A percentile compares a stretch with the other conserved stretches of the same genome.
Conservation (phyloP, 2,329 filamentous ascomycete species). For the Botrytis aclada region DNA sequence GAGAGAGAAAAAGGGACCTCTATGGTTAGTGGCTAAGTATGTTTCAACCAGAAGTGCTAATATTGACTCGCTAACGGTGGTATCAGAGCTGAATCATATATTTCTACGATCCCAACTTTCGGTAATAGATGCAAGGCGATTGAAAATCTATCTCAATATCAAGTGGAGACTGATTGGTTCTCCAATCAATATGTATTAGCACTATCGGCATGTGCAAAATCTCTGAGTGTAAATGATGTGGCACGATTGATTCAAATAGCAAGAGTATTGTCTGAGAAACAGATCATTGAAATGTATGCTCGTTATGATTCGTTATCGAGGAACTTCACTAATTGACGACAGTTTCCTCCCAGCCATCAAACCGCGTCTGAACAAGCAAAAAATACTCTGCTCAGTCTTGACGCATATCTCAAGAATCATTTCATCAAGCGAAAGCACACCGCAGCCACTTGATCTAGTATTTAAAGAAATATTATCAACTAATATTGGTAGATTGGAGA, state of each 20-base stretch:
- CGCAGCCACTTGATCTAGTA: not conserved
- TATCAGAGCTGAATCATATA: not conserved
- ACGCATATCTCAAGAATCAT: not conserved
- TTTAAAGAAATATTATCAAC: not conserved
- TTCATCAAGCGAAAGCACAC: not conserved
- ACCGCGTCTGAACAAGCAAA: not conserved
- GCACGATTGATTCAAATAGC: not conserved
- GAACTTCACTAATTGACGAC: not conserved
- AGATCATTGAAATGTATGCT: not conserved
- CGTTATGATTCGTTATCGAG: not conserved
- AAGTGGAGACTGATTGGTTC: not conserved
- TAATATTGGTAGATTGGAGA: not conserved
- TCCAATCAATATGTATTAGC: not conserved
- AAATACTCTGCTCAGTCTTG: not conserved
- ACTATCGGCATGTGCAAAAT: not conserved
- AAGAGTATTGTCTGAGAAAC: not conserved
- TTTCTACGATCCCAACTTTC: not conserved
- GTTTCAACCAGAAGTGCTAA: not conserved
- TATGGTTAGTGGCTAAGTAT: not conserved
- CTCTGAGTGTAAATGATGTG: not conserved
- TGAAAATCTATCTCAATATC: not conserved
- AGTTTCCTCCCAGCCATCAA: not conserved
- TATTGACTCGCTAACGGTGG: not conserved
- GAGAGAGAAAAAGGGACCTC: not conserved
- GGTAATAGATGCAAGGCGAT: not conserved